These are phyloP conservation scores for Magnaporthiopsis rhizophila DNA, from an alignment of 2,329 filamentous ascomycete species.

Conservation along the genomic window DNA sequence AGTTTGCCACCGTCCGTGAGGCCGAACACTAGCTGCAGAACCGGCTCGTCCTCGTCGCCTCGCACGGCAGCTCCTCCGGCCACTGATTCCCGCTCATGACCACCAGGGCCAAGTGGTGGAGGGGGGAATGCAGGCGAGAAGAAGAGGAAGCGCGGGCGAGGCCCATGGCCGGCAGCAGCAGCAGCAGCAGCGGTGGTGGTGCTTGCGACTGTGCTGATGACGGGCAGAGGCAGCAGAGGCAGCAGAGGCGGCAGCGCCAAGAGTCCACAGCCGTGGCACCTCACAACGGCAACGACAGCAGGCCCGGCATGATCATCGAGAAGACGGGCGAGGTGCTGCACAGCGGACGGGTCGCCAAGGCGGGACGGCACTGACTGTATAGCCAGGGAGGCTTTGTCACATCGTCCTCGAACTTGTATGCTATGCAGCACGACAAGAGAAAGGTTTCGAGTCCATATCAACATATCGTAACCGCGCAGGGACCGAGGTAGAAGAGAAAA, in stretches of 20 bases:
- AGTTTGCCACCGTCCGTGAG: too few species aligned
- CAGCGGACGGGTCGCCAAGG: constrained; percentile 3
- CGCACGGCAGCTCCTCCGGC: constrained; percentile 1
- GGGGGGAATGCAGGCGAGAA: background rate
- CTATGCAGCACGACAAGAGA: background rate
- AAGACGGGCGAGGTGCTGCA: constrained; percentile 8
- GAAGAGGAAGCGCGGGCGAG: background rate
- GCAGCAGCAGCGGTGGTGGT: background rate
- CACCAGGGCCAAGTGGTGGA: background rate
- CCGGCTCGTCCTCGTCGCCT: background rate
- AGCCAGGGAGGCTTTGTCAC: background rate
- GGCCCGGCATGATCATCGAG: constrained; percentile 9
- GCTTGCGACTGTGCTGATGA: background rate
- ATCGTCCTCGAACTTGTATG: background rate
- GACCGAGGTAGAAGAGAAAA: too few species aligned
- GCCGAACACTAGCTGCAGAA: too few species aligned
- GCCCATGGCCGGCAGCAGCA: background rate
- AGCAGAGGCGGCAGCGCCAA: background rate
- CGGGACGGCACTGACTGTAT: constrained; percentile 5
- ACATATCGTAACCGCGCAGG: background rate
- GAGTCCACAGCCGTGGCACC: background rate
- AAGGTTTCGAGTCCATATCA: background rate
- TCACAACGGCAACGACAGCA: constrained; percentile 8
- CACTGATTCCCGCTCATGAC: constrained; percentile 1
- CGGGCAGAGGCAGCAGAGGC: background rate